phyloP scores from a whole-genome alignment of 805 yeast species.

The Myxozyma monticola region DNA sequence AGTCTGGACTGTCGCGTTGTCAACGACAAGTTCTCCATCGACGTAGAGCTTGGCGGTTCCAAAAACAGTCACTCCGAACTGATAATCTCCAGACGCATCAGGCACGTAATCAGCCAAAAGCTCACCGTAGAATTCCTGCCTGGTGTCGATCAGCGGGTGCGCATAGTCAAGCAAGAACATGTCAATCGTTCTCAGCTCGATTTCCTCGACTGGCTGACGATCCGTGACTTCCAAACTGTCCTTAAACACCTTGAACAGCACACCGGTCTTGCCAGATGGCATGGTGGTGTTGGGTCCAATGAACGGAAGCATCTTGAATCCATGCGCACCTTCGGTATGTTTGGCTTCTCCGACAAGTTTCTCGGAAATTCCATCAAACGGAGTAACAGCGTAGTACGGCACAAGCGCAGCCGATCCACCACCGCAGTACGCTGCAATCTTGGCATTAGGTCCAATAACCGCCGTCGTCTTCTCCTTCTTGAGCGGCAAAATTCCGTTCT shows the following conservation, averaged over 20 bases:
- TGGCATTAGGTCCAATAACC: constrained; percentile 54
- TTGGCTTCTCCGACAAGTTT: constrained; percentile 3
- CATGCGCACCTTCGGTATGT: constrained; percentile 10
- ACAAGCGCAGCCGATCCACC: constrained; percentile 24
- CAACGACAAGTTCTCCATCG: constrained; percentile 54
- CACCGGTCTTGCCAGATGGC: constrained; percentile 14
- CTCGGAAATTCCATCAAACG: constrained; percentile 19
- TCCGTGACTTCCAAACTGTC: constrained; percentile 1
- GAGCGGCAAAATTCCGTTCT: constrained; percentile 50
- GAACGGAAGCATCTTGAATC: constrained; percentile 11
- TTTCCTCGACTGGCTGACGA: constrained; percentile 6
- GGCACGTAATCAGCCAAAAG: constrained; percentile 49
- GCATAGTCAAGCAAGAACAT: constrained; percentile 15
- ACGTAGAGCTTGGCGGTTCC: constrained; percentile 60
- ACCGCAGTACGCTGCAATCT: constrained; percentile 20
- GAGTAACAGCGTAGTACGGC: constrained; percentile 23
- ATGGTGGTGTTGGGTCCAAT: constrained; percentile 4
- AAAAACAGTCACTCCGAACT: constrained; percentile 52
- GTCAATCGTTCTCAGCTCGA: neutral
- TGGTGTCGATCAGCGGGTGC: constrained; percentile 3
- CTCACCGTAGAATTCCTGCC: constrained; percentile 44
- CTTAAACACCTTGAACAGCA: neutral
- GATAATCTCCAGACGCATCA: constrained; percentile 50
- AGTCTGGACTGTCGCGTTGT: constrained; percentile 55
- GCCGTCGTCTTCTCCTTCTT: constrained; percentile 45